A percentile compares a stretch with the other conserved stretches of the same genome.
phyloP scores from a whole-genome alignment of 306 rosid genomes.

The Inga leiocalycina region DNA sequence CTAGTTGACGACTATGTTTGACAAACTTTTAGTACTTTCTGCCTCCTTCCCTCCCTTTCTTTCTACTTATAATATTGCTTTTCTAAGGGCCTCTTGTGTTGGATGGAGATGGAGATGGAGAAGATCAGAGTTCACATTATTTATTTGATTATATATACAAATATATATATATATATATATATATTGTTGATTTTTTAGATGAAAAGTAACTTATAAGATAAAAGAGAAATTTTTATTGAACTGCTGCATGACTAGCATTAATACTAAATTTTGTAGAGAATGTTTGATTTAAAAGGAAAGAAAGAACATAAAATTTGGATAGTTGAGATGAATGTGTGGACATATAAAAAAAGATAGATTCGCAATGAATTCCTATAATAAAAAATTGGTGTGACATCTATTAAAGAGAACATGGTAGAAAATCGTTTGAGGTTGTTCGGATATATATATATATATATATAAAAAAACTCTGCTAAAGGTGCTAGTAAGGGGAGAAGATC shows the following conservation, averaged over 20 bases:
- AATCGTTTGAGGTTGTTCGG: background rate
- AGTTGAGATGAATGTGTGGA: background rate
- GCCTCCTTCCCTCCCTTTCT: background rate
- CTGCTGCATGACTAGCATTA: background rate
- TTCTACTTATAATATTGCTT: background rate
- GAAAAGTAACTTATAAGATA: background rate
- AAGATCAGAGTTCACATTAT: too few relatives aligned
- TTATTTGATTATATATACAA: background rate
- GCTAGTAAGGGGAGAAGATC: background rate
- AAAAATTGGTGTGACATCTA: too few relatives aligned
- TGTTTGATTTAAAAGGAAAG: too few relatives aligned
- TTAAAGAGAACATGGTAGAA: too few relatives aligned
- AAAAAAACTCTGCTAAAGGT: background rate
- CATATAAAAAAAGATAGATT: too few relatives aligned
- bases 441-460: too few relatives aligned
- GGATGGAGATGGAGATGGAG: too few relatives aligned
- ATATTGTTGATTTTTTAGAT: background rate
- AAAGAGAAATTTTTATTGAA: too few relatives aligned
- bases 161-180: too few relatives aligned
- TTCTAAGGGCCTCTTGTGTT: background rate
- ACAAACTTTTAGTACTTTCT: background rate
- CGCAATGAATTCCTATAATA: too few relatives aligned
- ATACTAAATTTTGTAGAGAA: too few relatives aligned
- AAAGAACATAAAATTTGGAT: background rate
- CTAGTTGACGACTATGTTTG: conserved; percentile 34